Evolutionary conservation across 75 land plant genomes (phyloP).

Genomic region (Picea glauca): DNA sequence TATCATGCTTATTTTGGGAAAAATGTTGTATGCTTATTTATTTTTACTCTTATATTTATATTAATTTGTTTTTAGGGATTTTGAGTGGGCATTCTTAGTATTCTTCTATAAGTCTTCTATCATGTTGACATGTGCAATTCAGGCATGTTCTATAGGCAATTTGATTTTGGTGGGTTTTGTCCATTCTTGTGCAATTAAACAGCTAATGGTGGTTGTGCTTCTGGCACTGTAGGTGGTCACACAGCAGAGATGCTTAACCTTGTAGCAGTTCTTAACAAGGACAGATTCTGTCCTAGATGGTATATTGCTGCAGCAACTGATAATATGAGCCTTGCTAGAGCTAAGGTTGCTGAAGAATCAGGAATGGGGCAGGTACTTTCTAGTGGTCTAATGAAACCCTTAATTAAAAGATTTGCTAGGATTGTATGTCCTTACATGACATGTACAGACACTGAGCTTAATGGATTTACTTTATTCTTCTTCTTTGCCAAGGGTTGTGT

Average conservation of each 20-base stretch:
- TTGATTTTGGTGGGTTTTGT: neutral
- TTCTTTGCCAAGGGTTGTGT: neutral
- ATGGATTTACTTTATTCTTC: too few relatives aligned
- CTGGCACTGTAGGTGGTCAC: slow-evolving; percentile 67
- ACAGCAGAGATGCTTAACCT: slow-evolving; percentile 95
- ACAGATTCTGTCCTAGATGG: slow-evolving; percentile 67
- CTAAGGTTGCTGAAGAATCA: slow-evolving; percentile 53
- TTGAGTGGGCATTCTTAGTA: neutral
- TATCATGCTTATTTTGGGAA: neutral
- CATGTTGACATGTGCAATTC: neutral
- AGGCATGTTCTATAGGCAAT: neutral
- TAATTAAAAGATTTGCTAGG: neutral
- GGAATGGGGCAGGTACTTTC: slow-evolving; percentile 21
- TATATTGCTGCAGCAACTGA: slow-evolving; percentile 91
- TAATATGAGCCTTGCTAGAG: slow-evolving; percentile 85
- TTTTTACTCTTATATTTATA: neutral
- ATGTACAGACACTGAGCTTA: neutral
- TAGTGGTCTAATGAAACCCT: neutral
- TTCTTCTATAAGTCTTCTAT: neutral
- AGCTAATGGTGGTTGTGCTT: neutral
- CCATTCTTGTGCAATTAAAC: neutral
- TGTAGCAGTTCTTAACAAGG: slow-evolving; percentile 47
- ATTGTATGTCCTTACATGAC: neutral
- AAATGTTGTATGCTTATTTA: neutral
- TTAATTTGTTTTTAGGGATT: neutral